Percentiles rank a stretch among this genome's conserved stretches.
phyloP scores from a whole-genome alignment of 2,329 filamentous ascomycete genomes.

The Scedosporium minutisporum region DNA sequence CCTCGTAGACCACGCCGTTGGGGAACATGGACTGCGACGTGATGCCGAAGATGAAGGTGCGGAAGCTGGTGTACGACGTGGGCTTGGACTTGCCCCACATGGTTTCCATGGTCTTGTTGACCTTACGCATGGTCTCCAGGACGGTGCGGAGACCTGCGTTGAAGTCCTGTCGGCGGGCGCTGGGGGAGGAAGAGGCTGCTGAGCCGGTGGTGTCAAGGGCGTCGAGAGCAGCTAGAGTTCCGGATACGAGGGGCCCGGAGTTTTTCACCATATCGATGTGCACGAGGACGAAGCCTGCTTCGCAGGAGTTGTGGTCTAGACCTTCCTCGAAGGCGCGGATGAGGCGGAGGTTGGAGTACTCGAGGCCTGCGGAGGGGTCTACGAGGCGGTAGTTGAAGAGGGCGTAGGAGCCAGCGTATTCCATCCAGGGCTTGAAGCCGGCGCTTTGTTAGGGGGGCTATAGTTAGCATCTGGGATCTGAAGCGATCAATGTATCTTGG shows the following conservation, averaged over 20 bases:
- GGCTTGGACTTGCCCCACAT: conserved; percentile 92
- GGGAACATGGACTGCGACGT: conserved; percentile 92
- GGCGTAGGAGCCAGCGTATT: conserved; percentile 63
- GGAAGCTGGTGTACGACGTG: conserved; percentile 76
- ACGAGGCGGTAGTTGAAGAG: conserved; percentile 58
- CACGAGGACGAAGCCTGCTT: conserved; percentile 91
- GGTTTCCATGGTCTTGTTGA: conserved; percentile 72
- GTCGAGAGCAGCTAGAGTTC: conserved; percentile 54
- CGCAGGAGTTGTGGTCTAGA: conserved; percentile 75
- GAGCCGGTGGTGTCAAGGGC: conserved; percentile 14
- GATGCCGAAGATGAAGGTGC: conserved; percentile 95
- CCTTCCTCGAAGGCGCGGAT: conserved; percentile 88
- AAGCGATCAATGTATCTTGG: not conserved
- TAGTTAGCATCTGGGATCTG: not conserved
- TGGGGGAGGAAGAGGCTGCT: conserved; percentile 8
- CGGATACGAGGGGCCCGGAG: conserved; percentile 67
- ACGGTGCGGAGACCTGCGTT: conserved; percentile 53
- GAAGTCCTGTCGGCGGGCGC: conserved; percentile 41
- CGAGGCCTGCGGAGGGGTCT: conserved; percentile 45
- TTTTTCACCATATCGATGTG: conserved; percentile 94
- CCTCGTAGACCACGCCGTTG: conserved; percentile 81
- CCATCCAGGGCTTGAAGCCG: conserved; percentile 89
- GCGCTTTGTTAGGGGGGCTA: not conserved
- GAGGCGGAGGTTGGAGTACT: conserved; percentile 64
- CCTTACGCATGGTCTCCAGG: conserved; percentile 46